Evolutionary conservation across 345 rosid genomes (phyloP).

Genomic region (Camelina sativa): DNA sequence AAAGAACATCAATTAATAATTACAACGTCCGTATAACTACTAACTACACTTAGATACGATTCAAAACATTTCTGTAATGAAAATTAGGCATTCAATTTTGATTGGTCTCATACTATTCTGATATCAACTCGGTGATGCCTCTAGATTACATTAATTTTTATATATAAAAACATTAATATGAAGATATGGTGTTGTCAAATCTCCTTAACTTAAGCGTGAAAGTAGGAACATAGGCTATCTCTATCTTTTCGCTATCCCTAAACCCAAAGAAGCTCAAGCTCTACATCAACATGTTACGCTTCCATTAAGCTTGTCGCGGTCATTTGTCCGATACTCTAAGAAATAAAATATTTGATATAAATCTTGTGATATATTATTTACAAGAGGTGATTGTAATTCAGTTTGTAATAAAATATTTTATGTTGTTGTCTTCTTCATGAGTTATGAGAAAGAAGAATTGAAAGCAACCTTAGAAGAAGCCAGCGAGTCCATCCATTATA

Average conservation of each 20-base stretch:
- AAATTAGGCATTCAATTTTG: neutral
- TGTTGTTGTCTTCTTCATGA: constrained; percentile 53
- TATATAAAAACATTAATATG: neutral
- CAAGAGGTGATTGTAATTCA: neutral
- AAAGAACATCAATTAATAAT: constrained; percentile 1
- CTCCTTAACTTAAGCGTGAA: constrained; percentile 41
- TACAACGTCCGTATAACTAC: neutral
- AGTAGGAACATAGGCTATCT: constrained; percentile 38
- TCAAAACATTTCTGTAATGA: neutral
- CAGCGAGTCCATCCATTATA: constrained; percentile 45
- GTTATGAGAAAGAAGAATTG: constrained; percentile 45
- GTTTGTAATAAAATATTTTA: neutral
- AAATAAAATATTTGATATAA: constrained; percentile 2
- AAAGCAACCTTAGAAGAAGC: constrained; percentile 82
- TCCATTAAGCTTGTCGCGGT: constrained; percentile 35
- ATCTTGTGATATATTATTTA: neutral
- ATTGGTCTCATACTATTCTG: neutral
- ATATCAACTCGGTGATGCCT: neutral
- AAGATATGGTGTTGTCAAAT: constrained; percentile 46
- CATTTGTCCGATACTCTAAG: constrained; percentile 14
- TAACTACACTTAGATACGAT: neutral
- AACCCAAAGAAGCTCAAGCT: constrained; percentile 38
- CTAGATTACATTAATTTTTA: neutral
- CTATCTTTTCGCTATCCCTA: constrained; percentile 33
- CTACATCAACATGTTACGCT: constrained; percentile 29